Evolutionary conservation across 108 stramenopile species (phyloP), one percentile per base, ranked within the genome.

Genomic region (Skeletonema menzelii): DNA sequence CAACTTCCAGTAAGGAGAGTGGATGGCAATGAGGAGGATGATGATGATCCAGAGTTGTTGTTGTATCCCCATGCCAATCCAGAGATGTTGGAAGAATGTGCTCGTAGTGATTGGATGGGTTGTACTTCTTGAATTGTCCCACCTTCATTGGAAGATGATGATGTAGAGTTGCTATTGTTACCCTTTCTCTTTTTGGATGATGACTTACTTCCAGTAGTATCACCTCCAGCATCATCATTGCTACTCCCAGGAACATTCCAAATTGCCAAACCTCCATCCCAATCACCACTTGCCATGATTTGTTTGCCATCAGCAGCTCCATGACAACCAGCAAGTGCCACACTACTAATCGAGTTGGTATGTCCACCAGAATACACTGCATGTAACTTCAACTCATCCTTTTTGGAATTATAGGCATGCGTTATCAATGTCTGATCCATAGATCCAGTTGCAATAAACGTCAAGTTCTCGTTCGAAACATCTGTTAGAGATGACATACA

Each of bases 21-120:
- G 20, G 65, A 69, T 22, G 67, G 49, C 1, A 53, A 3, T 22
- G 6, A 24, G 3, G 49, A 24, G 3, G 49, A 53, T 3, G 47
- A 49, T 5, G 47, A 49, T 49, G 47, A 20, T n/a, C 46, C 46
- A 2, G n/a, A n/a, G 19, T 20, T 10, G 20, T 47, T 63, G 49
- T 46, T 59, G 60, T 86, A 81, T 34, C 85, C 82, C 84, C 87
- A 91, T 10, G 87, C 76, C 15, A 94, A 42, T 26, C 93, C 93
- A 57, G 89, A 91, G 10, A 94, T 76, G 72, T 89, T 75, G 61
- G 89, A 88, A 0, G 88, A 72, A 53, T 94, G 93, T 49, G 93
- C 90, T 59, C 77, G 79, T 49, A 80, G 49, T 17, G 82, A 73
- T 27, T 68, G 17, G 28, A 67, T 30, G 22, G 85, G 63, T 73